Evolutionary conservation across 129 eudicot genomes (phyloP).

Genomic region (Gnaphalium uliginosum): DNA sequence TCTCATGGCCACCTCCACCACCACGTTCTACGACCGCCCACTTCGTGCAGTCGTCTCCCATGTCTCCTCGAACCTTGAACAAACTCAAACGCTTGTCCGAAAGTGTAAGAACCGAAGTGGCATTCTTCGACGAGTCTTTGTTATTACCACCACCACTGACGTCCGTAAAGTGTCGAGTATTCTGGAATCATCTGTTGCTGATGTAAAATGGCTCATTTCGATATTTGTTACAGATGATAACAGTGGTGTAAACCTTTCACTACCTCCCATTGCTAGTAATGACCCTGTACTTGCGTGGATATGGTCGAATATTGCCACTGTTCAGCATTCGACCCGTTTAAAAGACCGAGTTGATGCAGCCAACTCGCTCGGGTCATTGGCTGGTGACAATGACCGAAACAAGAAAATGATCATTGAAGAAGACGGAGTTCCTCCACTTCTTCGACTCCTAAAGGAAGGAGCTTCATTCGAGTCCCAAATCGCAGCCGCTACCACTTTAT

Average conservation of each 20-base stretch:
- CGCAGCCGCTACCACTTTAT: slow-evolving; percentile 56
- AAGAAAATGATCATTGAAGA: slow-evolving; percentile 70
- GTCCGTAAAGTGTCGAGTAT: slow-evolving; percentile 52
- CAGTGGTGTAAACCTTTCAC: slow-evolving; percentile 39
- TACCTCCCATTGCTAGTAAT: slow-evolving; percentile 74
- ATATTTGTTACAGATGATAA: slow-evolving; percentile 44
- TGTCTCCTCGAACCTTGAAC: slow-evolving; percentile 46
- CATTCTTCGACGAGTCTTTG: slow-evolving; percentile 52
- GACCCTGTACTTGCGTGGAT: slow-evolving; percentile 80
- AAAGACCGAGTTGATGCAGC: slow-evolving; percentile 63
- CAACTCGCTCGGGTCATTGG: slow-evolving; percentile 52
- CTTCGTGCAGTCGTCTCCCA: slow-evolving; percentile 56
- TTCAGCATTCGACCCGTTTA: slow-evolving; percentile 44
- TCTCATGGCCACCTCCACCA: slow-evolving; percentile 37
- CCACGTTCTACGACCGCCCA: slow-evolving; percentile 63
- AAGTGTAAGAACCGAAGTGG: slow-evolving; percentile 50
- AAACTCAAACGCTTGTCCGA: slow-evolving; percentile 55
- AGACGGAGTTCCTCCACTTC: slow-evolving; percentile 62
- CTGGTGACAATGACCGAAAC: slow-evolving; percentile 52
- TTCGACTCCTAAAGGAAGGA: slow-evolving; percentile 60
- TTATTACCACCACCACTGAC: slow-evolving; percentile 58
- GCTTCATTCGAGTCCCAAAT: slow-evolving; percentile 55
- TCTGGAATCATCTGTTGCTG: slow-evolving; percentile 67
- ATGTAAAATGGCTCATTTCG: slow-evolving; percentile 62
- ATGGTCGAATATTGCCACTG: slow-evolving; percentile 68